Evolutionary conservation across 306 rosid genomes (phyloP).

Genomic region (Lathyrus aphaca): DNA sequence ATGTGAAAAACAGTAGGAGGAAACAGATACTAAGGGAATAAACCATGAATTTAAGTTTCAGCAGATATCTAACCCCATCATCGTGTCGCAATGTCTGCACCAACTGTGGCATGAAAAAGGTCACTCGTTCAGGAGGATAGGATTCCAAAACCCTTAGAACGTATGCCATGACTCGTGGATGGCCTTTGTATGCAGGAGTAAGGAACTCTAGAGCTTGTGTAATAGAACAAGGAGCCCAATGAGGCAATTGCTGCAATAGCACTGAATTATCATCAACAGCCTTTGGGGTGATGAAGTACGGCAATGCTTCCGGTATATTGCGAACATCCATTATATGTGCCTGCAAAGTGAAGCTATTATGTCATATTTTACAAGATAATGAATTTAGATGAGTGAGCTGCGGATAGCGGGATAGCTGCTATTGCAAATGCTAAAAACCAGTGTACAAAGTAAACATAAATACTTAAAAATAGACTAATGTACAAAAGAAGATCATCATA

Average conservation of each 20-base stretch:
- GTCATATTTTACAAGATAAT: slow-evolving; percentile 37
- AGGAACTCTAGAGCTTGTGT: slow-evolving; percentile 98
- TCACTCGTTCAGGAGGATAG: slow-evolving; percentile 92
- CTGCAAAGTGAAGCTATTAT: slow-evolving; percentile 52
- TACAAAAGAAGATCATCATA: no score
- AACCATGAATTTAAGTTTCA: slow-evolving; percentile 33
- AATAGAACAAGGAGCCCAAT: slow-evolving; percentile 99
- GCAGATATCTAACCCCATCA: slow-evolving; percentile 73
- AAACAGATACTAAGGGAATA: slow-evolving; percentile 23
- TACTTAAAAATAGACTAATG: no score
- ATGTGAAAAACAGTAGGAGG: slow-evolving; percentile 19
- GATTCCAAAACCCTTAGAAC: slow-evolving; percentile 95
- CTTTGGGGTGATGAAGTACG: slow-evolving; percentile 93
- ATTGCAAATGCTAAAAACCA: no score
- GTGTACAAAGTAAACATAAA: no score
- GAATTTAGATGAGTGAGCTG: slow-evolving; percentile 17
- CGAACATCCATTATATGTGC: slow-evolving; percentile 81
- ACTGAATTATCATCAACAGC: slow-evolving; percentile 90
- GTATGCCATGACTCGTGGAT: slow-evolving; percentile 98
- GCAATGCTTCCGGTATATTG: slow-evolving; percentile 89
- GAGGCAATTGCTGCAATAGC: slow-evolving; percentile 94
- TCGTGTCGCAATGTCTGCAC: slow-evolving; percentile 96
- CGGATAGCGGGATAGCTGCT: not conserved
- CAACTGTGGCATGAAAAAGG: slow-evolving; percentile 97
- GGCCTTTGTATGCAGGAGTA: slow-evolving; percentile 91